phyloP scores from a whole-genome alignment of 2,329 filamentous ascomycete genomes.

The Aspergillus transmontanensis region DNA sequence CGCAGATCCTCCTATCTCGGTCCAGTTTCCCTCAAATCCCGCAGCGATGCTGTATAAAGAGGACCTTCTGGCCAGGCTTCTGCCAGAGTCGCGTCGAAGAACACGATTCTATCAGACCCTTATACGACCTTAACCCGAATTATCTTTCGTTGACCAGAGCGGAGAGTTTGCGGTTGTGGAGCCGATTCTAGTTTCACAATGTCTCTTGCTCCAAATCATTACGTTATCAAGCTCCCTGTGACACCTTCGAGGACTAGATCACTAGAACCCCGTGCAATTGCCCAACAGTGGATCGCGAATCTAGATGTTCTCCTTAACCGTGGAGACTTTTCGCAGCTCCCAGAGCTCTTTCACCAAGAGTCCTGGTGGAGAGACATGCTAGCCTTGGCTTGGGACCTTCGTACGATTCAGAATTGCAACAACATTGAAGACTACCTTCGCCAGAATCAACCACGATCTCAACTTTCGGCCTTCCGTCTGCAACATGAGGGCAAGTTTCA shows the following conservation, averaged over 20 bases:
- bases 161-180: not conserved
- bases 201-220: conserved; percentile 24
- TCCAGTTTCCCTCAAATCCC: not conserved
- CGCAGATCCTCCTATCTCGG: not conserved
- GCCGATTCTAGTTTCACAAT: conserved; percentile 8
- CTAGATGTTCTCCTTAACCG: conserved; percentile 28
- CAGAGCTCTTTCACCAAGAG: conserved; percentile 37
- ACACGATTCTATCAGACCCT: not conserved
- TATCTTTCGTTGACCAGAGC: not conserved
- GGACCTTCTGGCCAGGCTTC: not conserved
- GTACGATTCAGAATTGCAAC: conserved; percentile 33
- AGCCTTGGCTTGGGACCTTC: conserved; percentile 44
- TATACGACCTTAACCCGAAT: not conserved
- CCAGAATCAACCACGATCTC: conserved; percentile 26
- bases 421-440: conserved; percentile 36
- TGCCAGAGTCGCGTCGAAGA: not conserved
- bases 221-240: conserved; percentile 34
- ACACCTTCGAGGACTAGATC: conserved; percentile 23
- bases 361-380: conserved; percentile 47
- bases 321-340: conserved; percentile 19
- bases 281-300: conserved; percentile 36
- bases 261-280: conserved; percentile 28
- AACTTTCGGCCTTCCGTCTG: conserved; percentile 33
- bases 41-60: not conserved
- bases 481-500: conserved; percentile 37